A percentile compares a stretch with the other conserved stretches of the same genome.
These are phyloP conservation scores for Ocimum tenuiflorum DNA, from an alignment of 257 asterid genomes.

Conservation along the genomic window DNA sequence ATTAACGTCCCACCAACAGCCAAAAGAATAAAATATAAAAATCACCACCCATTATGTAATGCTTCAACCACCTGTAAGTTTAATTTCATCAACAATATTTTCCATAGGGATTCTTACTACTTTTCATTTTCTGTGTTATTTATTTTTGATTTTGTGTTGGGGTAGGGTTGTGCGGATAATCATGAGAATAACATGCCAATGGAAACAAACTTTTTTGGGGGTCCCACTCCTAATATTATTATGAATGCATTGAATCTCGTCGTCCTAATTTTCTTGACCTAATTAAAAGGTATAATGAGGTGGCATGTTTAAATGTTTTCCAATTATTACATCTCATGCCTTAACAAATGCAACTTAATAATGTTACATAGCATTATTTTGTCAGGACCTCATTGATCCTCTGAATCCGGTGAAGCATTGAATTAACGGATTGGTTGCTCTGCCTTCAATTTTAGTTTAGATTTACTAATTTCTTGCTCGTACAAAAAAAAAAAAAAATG, in stretches of 20 bases:
- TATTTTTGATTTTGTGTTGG: no score
- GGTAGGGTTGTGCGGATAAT: background rate
- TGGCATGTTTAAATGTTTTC: no score
- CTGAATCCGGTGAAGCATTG: no score
- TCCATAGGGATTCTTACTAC: background rate
- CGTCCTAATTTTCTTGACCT: background rate
- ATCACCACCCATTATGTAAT: slow-evolving; percentile 28
- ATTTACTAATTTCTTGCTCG: no score
- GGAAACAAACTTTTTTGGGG: background rate
- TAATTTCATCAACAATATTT: slow-evolving; percentile 12
- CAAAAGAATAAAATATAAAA: background rate
- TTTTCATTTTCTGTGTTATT: background rate
- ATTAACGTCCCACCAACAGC: slow-evolving; percentile 30
- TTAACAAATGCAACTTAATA: no score
- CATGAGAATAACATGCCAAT: slow-evolving; percentile 18
- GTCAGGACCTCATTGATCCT: no score
- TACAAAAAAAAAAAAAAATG: no score
- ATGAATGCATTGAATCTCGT: background rate
- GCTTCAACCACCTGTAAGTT: slow-evolving; percentile 30
- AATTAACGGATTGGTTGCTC: no score
- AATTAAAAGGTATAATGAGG: no score
- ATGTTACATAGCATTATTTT: no score
- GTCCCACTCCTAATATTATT: background rate
- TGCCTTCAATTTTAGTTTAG: no score
- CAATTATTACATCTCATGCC: no score